Conservation (phyloP, 192 early-diverging fungal genomes). For the Coemansia nantahalensis region DNA sequence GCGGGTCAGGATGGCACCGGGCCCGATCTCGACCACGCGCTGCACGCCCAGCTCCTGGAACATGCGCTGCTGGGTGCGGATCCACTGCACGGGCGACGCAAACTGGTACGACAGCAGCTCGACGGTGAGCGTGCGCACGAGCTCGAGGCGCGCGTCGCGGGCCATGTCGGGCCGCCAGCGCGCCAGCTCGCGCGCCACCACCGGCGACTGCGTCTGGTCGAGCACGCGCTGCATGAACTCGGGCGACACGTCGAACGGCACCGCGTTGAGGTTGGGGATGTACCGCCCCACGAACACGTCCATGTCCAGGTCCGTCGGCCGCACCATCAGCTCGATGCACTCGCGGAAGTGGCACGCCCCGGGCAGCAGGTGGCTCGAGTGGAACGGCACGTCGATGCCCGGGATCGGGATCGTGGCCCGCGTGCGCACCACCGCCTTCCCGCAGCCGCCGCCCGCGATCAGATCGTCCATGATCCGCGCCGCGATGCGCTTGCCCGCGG, state of each 20-base stretch:
- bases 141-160: constrained; percentile 63
- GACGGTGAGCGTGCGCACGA: constrained; percentile 77
- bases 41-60: constrained; percentile 77
- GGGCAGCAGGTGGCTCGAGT: constrained; percentile 75
- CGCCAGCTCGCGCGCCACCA: constrained; percentile 68
- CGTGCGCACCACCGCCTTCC: constrained; percentile 70
- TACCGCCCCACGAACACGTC: constrained; percentile 67
- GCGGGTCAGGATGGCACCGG: constrained; percentile 83
- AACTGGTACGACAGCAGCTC: constrained; percentile 96
- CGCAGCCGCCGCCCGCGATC: constrained; percentile 61
- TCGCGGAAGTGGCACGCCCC: constrained; percentile 82
- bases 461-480: constrained; percentile 66
- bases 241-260: constrained; percentile 78
- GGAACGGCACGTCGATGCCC: constrained; percentile 95
- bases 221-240: constrained; percentile 72
- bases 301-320: constrained; percentile 67
- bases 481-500: constrained; percentile 63
- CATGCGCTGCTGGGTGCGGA: constrained; percentile 89
- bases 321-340: constrained; percentile 73
- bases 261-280: constrained; percentile 92
- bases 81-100: constrained; percentile 94
- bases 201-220: constrained; percentile 69
- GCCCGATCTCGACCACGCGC: constrained; percentile 88
- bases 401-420: constrained; percentile 81
- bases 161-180: constrained; percentile 64